A percentile compares a stretch with the other conserved stretches of the same genome.
These are phyloP conservation scores for Roridomyces roridus DNA, from an alignment of 768 basidiomycete species.

Conservation along the genomic window DNA sequence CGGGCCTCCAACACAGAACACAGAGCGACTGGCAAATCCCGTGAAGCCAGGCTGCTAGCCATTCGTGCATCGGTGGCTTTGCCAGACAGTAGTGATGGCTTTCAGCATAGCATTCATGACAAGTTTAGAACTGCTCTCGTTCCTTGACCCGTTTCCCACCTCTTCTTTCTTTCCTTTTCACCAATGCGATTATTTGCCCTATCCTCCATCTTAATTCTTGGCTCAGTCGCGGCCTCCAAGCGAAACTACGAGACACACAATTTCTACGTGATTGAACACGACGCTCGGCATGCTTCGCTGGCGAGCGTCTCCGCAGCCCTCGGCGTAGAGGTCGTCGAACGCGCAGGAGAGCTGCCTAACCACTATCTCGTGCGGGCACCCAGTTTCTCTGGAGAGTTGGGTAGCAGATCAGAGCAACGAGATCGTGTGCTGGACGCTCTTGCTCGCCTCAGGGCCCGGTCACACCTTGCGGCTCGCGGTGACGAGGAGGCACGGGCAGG, in stretches of 20 bases:
- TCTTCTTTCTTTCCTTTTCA: background rate
- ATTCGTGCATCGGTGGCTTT: no score
- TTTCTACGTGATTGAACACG: slow-evolving; percentile 84
- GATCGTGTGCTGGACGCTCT: slow-evolving; percentile 60
- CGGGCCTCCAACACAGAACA: no score
- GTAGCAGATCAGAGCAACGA: slow-evolving; percentile 37
- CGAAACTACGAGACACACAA: slow-evolving; percentile 68
- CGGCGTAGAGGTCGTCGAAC: slow-evolving; percentile 87
- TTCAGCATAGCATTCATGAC: no score
- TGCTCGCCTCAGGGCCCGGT: slow-evolving; percentile 44
- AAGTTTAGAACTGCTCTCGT: no score
- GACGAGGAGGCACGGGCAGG: slow-evolving; percentile 33
- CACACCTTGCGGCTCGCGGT: slow-evolving; percentile 43
- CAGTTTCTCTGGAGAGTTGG: slow-evolving; percentile 39
- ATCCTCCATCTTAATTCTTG: slow-evolving; percentile 12
- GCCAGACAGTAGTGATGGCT: no score
- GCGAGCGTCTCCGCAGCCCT: slow-evolving; percentile 64
- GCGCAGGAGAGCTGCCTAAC: slow-evolving; percentile 79
- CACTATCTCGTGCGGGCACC: slow-evolving; percentile 81
- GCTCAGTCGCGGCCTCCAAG: slow-evolving; percentile 38
- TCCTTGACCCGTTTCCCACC: no score
- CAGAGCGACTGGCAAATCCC: no score
- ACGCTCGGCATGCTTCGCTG: slow-evolving; percentile 60
- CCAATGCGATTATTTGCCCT: slow-evolving; percentile 13
- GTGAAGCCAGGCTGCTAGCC: no score